Percentiles rank a stretch among this genome's conserved stretches.
Conservation (phyloP, 2,329 filamentous ascomycete species). For the Nothomitra cinnamomea region DNA sequence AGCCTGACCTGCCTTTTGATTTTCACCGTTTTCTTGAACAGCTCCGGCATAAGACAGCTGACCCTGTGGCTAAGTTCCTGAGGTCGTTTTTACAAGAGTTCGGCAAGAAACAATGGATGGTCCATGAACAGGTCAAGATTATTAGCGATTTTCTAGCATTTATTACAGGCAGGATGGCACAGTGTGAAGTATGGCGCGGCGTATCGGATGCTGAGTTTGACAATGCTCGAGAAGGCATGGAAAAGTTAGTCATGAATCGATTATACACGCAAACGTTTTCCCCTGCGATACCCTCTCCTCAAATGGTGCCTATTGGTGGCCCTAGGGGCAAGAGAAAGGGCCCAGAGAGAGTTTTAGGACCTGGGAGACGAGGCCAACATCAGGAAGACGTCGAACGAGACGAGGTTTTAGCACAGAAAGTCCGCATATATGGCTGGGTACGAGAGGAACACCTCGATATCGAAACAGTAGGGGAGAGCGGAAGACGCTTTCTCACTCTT, state of each 20-base stretch:
- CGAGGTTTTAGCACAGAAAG: slow-evolving; percentile 89
- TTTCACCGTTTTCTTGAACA: slow-evolving; percentile 96
- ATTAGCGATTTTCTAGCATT: slow-evolving; percentile 93
- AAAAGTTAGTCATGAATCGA: slow-evolving; percentile 97
- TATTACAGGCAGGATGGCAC: slow-evolving; percentile 95
- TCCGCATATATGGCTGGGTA: slow-evolving; percentile 93
- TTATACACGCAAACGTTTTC: slow-evolving; percentile 94
- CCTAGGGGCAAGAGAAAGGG: slow-evolving; percentile 48
- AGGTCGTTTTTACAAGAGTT: slow-evolving; percentile 92
- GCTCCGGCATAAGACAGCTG: slow-evolving; percentile 88
- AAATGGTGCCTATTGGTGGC: slow-evolving; percentile 45
- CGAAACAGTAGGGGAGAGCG: slow-evolving; percentile 64
- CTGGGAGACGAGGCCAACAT: slow-evolving; percentile 83
- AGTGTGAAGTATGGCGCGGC: slow-evolving; percentile 91
- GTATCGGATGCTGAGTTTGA: slow-evolving; percentile 96
- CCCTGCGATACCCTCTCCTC: slow-evolving; percentile 71
- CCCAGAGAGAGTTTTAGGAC: slow-evolving; percentile 51
- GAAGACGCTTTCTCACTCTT: slow-evolving; percentile 70
- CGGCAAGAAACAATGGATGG: slow-evolving; percentile 97
- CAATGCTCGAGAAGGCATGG: slow-evolving; percentile 96
- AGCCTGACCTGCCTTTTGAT: slow-evolving; percentile 80
- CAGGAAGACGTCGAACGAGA: slow-evolving; percentile 96
- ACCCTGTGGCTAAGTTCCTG: slow-evolving; percentile 88
- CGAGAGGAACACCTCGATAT: slow-evolving; percentile 89
- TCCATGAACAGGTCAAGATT: slow-evolving; percentile 98